Base-by-base conservation (phyloP, 495 filamentous ascomycete genomes). In the Hypoxylon rickii region DNA sequence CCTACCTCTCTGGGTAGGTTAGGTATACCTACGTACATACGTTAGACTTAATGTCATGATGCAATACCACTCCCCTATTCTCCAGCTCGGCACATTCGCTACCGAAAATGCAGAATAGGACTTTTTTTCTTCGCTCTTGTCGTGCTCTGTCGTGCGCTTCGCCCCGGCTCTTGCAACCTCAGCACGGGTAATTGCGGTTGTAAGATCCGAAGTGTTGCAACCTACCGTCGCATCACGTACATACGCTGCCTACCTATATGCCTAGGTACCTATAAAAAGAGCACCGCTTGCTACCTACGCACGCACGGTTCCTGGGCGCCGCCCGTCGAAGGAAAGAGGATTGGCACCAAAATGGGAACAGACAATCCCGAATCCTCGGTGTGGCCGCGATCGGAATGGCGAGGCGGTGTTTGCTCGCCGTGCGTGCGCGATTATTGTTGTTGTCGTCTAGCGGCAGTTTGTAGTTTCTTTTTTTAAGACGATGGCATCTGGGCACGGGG, bases 181-280 rank as follows among this genome's bases (percentile, higher is more conserved):
- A 45, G 31, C 8, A 54, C 59, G 59, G 59, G 43, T 57, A 63
- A 57, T 62, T 62, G 16, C 52, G 59, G 59, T 56, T 62, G 51
- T 55, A 12, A n/a, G 13, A 7, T 34, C 12, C 2, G 34, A 10
- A 29, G 24, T 4, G 24, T 4, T 29, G 24, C 24, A 29, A 29
- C 21, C n/a, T 50, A 17, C 21, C 13, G 39, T 44, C 19, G 51
- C 42, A 53, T 43, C 43, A 44, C 31, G 43, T 43, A 26, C 43
- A 36, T 41, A 24, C n/a, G n/a, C n/a, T n/a, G n/a, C n/a, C n/a
- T n/a, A n/a, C n/a, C n/a, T n/a, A n/a, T n/a, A n/a, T n/a, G n/a
- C n/a, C n/a, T n/a, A n/a, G n/a, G n/a, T n/a, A n/a, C n/a, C n/a
- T n/a, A n/a, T 32, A 20, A 20, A 49, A 24, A 41, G 37, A 33